Conservation (phyloP, 805 yeast species). For the Myxozyma neglecta region DNA sequence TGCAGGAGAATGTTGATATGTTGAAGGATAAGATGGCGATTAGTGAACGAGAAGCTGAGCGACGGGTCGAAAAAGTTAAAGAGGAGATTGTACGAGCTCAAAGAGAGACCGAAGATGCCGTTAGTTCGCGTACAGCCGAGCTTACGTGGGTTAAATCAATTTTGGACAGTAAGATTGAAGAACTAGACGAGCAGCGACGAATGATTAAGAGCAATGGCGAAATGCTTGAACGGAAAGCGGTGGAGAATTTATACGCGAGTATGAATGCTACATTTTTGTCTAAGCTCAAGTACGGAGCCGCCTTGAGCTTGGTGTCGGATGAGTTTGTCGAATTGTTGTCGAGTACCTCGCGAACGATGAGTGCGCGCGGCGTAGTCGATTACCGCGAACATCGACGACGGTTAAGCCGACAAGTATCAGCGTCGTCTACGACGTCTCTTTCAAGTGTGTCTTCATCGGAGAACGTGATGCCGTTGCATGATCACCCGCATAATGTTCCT, state of each 20-base stretch:
- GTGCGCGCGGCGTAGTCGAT: conserved; percentile 10
- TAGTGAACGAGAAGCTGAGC: conserved; percentile 2
- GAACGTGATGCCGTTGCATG: conserved; percentile 23
- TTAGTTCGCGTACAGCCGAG: conserved; percentile 21
- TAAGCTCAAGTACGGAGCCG: conserved; percentile 23
- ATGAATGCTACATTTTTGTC: conserved; percentile 18
- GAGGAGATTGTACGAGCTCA: not conserved
- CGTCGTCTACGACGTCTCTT: too few relatives aligned
- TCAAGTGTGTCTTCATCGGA: not conserved
- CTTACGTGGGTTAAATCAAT: conserved; percentile 25
- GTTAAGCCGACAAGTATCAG: not conserved
- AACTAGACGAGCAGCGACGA: conserved; percentile 24
- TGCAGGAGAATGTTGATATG: conserved; percentile 18
- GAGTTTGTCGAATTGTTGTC: conserved; percentile 18
- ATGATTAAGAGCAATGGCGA: conserved; percentile 3
- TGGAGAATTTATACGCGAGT: conserved; percentile 9
- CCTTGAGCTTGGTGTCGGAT: conserved; percentile 23
- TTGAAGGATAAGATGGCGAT: conserved; percentile 18
- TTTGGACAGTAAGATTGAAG: conserved; percentile 17
- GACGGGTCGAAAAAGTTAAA: not conserved
- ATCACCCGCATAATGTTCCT: conserved; percentile 11
- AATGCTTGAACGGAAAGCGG: not conserved
- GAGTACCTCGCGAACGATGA: conserved; percentile 1
- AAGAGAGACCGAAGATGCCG: conserved; percentile 19
- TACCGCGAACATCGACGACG: conserved; percentile 19